Percentiles rank a stretch among this genome's conserved stretches.
Evolutionary conservation across 2,329 filamentous ascomycete species (phyloP).

Genomic region (Aspergillus versicolor): DNA sequence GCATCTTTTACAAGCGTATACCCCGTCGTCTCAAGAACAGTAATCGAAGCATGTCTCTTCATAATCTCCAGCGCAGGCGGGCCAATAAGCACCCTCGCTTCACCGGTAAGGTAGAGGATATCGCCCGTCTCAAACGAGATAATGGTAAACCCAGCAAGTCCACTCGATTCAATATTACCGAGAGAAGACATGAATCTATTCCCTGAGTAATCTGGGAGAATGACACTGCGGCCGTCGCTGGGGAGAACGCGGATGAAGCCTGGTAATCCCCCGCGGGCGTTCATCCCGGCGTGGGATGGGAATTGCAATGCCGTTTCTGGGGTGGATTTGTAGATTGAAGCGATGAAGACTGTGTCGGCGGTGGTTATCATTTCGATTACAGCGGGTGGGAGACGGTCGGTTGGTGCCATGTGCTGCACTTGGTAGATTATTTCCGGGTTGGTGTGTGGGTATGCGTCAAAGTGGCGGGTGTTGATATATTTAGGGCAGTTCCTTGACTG

Average conservation of each 20-base stretch:
- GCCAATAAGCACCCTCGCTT: slow-evolving; percentile 15
- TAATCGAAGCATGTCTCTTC: background rate
- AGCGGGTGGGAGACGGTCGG: background rate
- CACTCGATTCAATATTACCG: slow-evolving; percentile 20
- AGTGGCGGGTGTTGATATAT: slow-evolving; percentile 2
- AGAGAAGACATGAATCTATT: slow-evolving; percentile 9
- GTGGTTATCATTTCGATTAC: background rate
- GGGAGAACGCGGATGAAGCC: slow-evolving; percentile 1
- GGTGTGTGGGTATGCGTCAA: background rate
- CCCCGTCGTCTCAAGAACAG: background rate
- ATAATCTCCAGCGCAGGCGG: background rate
- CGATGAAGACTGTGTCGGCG: slow-evolving; percentile 6
- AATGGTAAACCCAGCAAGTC: slow-evolving; percentile 21
- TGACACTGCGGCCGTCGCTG: background rate
- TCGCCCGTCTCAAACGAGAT: slow-evolving; percentile 23
- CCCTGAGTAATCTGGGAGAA: slow-evolving; percentile 5
- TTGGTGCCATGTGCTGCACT: background rate
- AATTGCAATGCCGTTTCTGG: background rate
- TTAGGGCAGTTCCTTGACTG: slow-evolving; percentile 2
- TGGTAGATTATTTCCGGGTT: background rate
- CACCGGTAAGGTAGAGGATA: slow-evolving; percentile 24
- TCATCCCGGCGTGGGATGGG: slow-evolving; percentile 4
- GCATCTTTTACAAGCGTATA: background rate
- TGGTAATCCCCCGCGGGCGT: background rate
- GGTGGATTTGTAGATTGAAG: background rate